Conservation (phyloP, 2,329 filamentous ascomycete species). For the Nemania serpens region DNA sequence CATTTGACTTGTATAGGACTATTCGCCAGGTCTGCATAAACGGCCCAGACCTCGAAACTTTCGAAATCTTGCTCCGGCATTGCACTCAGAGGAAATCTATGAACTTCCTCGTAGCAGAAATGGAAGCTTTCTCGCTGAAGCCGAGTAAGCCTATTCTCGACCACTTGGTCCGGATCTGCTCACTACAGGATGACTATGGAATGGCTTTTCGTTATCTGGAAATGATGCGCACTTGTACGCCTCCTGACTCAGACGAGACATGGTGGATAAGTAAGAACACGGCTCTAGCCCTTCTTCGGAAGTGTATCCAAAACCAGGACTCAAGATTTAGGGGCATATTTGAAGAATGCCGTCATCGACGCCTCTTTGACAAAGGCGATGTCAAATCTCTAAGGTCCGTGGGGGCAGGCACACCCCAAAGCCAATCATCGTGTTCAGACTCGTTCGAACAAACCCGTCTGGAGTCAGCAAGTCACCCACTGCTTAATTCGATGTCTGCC, state of each 20-base stretch:
- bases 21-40: slow-evolving; percentile 43
- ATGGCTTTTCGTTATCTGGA: slow-evolving; percentile 42
- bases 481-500: neutral
- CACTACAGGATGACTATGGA: slow-evolving; percentile 42
- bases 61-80: slow-evolving; percentile 42
- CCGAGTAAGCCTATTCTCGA: slow-evolving; percentile 40
- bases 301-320: slow-evolving; percentile 44
- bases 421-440: neutral
- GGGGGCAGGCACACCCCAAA: neutral
- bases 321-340: slow-evolving; percentile 41
- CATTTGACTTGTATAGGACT: slow-evolving; percentile 46
- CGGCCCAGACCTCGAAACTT: slow-evolving; percentile 45
- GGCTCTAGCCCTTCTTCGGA: slow-evolving; percentile 41
- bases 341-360: slow-evolving; percentile 38
- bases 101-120: slow-evolving; percentile 45
- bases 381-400: slow-evolving; percentile 31
- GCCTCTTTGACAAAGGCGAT: slow-evolving; percentile 36
- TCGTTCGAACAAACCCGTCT: neutral
- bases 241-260: slow-evolving; percentile 21
- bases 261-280: slow-evolving; percentile 43
- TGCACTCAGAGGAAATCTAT: slow-evolving; percentile 38
- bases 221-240: slow-evolving; percentile 31
- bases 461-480: neutral
- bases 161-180: slow-evolving; percentile 41
- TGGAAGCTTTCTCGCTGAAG: slow-evolving; percentile 43